Evolutionary conservation across 2,329 filamentous ascomycete species (phyloP).

Genomic region (Pestalotiopsis sp.): DNA sequence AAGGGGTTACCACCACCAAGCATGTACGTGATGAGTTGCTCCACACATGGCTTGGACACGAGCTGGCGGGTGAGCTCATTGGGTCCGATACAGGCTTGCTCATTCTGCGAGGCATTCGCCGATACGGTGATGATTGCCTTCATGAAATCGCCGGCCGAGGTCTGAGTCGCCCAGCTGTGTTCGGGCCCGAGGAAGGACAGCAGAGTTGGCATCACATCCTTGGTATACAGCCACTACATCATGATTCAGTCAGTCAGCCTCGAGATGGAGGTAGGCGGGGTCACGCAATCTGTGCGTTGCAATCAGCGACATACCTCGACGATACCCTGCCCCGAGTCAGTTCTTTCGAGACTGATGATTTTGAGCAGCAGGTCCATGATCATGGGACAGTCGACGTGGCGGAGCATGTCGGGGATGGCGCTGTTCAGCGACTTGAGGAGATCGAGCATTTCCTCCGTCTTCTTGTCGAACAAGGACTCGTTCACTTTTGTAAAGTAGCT

Average conservation of each 20-base stretch:
- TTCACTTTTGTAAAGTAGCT: conserved; percentile 99
- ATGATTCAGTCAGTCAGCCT: conserved; percentile 18
- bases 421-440: conserved; percentile 83
- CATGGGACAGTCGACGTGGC: conserved; percentile 96
- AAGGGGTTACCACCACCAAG: conserved; percentile 89
- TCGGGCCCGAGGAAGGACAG: conserved; percentile 85
- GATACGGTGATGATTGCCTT: conserved; percentile 99
- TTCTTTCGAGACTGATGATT: conserved; percentile 94
- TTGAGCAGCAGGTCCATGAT: conserved; percentile 97
- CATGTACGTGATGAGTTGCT: conserved; percentile 89
- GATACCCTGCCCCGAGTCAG: conserved; percentile 86
- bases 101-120: conserved; percentile 95
- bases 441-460: conserved; percentile 94
- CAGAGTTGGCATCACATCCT: conserved; percentile 83
- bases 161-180: conserved; percentile 88
- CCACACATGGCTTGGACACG: conserved; percentile 82
- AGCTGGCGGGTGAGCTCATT: conserved; percentile 95
- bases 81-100: conserved; percentile 97
- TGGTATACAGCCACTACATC: conserved; percentile 82
- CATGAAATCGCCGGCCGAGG: conserved; percentile 93
- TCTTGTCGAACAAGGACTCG: conserved; percentile 95
- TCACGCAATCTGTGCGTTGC: background rate
- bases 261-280: background rate
- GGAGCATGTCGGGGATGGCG: conserved; percentile 81
- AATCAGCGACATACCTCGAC: conserved; percentile 70